Evolutionary conservation across 164 flowering plant genomes (phyloP).

Genomic region (Liquidambar formosana): DNA sequence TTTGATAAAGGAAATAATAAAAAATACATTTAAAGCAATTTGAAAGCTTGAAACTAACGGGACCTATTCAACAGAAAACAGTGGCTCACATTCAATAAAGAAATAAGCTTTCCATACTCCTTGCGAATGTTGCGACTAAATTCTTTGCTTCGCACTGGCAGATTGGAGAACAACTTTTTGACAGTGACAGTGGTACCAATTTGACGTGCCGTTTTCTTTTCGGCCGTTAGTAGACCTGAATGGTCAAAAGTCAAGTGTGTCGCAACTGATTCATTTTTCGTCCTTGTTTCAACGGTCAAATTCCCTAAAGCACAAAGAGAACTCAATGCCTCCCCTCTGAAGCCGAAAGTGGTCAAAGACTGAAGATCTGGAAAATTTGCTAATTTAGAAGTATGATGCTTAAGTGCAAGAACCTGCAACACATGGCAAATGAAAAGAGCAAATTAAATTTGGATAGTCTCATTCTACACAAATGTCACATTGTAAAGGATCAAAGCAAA

Average conservation of each 20-base stretch:
- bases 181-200: conserved; percentile 91
- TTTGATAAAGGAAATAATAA: background rate
- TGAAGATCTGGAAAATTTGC: conserved; percentile 86
- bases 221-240: conserved; percentile 66
- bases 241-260: conserved; percentile 85
- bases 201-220: conserved; percentile 88
- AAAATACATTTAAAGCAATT: background rate
- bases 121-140: conserved; percentile 85
- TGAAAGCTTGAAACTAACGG: background rate
- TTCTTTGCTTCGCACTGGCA: conserved; percentile 91
- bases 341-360: conserved; percentile 81
- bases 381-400: conserved; percentile 92
- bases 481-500: too few relatives aligned
- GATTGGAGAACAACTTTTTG: conserved; percentile 76
- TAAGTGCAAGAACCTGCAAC: conserved; percentile 76
- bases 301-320: conserved; percentile 84
- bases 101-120: conserved; percentile 89
- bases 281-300: conserved; percentile 88
- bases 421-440: too few relatives aligned
- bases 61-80: conserved; percentile 8
- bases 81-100: conserved; percentile 78
- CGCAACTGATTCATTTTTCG: conserved; percentile 71
- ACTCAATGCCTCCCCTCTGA: conserved; percentile 97
- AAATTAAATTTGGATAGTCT: too few relatives aligned
- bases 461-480: too few relatives aligned